Evolutionary conservation across 1,284 basidiomycete genomes (phyloP).

Genomic region (Quambalaria eucalypti): DNA sequence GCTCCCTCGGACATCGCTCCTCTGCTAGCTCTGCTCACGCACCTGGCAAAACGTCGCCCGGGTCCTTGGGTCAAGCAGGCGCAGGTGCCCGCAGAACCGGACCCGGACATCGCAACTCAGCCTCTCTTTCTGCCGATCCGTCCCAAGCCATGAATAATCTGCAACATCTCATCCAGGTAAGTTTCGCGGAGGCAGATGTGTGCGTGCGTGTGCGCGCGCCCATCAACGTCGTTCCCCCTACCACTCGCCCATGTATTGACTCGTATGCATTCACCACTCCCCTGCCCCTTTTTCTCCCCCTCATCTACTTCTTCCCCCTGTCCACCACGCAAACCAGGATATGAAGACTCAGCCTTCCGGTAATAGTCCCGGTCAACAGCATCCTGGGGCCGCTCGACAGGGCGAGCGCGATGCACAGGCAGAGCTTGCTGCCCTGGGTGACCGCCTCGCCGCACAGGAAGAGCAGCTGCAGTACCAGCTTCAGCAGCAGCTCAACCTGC

Average conservation of each 20-base stretch:
- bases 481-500: conserved; percentile 32
- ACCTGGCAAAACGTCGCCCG: too few species aligned
- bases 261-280: conserved; percentile 5
- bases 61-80: neutral
- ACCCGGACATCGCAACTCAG: neutral
- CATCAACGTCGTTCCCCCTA: neutral
- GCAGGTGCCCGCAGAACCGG: neutral
- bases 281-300: neutral
- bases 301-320: too few species aligned
- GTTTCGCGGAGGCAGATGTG: too few species aligned
- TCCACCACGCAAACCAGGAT: too few species aligned
- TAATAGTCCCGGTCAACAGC: neutral
- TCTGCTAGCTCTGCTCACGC: neutral
- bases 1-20: neutral
- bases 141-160: conserved; percentile 8
- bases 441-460: conserved; percentile 27
- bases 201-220: too few species aligned
- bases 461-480: conserved; percentile 32
- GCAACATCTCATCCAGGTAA: conserved; percentile 11
- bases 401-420: conserved; percentile 10
- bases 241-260: neutral
- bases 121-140: conserved; percentile 1
- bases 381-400: neutral
- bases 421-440: conserved; percentile 19
- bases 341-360: conserved; percentile 3